Conservation (phyloP, 352 stramenopile species). For the Pythium scleroteichum region DNA sequence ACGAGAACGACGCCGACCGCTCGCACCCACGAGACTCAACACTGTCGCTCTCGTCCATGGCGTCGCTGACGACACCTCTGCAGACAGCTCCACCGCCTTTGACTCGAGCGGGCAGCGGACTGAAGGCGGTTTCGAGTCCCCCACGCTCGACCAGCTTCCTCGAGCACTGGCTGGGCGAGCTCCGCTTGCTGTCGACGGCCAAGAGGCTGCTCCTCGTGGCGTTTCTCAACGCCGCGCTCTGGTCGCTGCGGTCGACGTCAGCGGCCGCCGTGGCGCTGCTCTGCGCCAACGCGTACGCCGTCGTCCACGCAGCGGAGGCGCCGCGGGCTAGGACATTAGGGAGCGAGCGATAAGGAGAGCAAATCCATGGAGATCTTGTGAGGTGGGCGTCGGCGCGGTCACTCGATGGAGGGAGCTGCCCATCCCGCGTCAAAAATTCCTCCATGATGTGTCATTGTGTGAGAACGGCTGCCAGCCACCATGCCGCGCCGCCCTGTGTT, state of each 20-base stretch:
- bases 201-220: slow-evolving; percentile 10
- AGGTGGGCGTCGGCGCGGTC: too few relatives aligned
- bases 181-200: slow-evolving; percentile 1
- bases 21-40: neutral
- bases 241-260: slow-evolving; percentile 5
- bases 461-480: too few relatives aligned
- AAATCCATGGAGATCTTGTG: too few relatives aligned
- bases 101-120: too few relatives aligned
- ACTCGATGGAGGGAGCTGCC: too few relatives aligned
- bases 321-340: neutral
- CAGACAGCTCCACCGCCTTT: too few relatives aligned
- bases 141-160: neutral
- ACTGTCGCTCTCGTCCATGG: neutral
- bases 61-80: neutral
- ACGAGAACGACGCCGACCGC: neutral
- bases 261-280: slow-evolving; percentile 5
- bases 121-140: too few relatives aligned
- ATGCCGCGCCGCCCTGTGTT: slow-evolving; percentile 13
- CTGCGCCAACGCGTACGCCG: slow-evolving; percentile 6
- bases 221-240: slow-evolving; percentile 20
- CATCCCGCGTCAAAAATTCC: too few relatives aligned
- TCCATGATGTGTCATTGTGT: too few relatives aligned
- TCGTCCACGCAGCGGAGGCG: slow-evolving; percentile 15
- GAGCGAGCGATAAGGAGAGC: too few relatives aligned
- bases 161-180: slow-evolving; percentile 14